Base-by-base conservation (phyloP, 441 rosid genomes). In the Croton setiger region DNA sequence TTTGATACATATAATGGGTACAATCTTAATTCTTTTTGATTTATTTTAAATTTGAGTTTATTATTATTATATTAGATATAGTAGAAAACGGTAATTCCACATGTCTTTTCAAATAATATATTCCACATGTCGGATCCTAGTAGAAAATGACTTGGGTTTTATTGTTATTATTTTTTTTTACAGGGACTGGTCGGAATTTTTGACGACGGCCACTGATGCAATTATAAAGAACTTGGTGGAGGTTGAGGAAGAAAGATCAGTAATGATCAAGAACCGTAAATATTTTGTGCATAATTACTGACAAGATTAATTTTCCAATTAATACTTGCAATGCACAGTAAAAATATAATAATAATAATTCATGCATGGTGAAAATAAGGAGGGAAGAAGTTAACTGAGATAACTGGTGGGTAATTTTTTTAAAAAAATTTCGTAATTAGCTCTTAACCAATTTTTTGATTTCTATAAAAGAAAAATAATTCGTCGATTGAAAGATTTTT, bases 141-240 rank as follows among this genome's bases (percentile, higher is more conserved):
- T n/a, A n/a, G n/a, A n/a, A n/a, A n/a, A n/a, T n/a, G n/a, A n/a
- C n/a, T n/a, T n/a, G n/a, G n/a, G n/a, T n/a, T n/a, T n/a, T n/a
- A n/a, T n/a, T n/a, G n/a, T n/a, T n/a, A n/a, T n/a, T n/a, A n/a
- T n/a, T n/a, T n/a, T n/a, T n/a, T 6, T 2, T 15, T 57, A 10
- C 44, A 93, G 98, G 80, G 87, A 93, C 61, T 93, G 98, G 98
- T 86, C 98, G 60, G 66, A 89, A 53, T 85, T 93, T 74, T 70
- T 93, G 64, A 74, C 63, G 13, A 75, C 57, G 54, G 87, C 97
- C 0, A 82, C 92, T 4, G 88, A 86, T 56, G 98, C 94, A 12
- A 84, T 93, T 21, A 39, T 80, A 5, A 57, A 78, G 74, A 91
- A 81, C 75, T 73, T 93, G 78, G 67, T 82, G 20, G 93, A 85